These are phyloP conservation scores for Tirmania nivea DNA, from an alignment of 495 filamentous ascomycete species.

Conservation along the genomic window DNA sequence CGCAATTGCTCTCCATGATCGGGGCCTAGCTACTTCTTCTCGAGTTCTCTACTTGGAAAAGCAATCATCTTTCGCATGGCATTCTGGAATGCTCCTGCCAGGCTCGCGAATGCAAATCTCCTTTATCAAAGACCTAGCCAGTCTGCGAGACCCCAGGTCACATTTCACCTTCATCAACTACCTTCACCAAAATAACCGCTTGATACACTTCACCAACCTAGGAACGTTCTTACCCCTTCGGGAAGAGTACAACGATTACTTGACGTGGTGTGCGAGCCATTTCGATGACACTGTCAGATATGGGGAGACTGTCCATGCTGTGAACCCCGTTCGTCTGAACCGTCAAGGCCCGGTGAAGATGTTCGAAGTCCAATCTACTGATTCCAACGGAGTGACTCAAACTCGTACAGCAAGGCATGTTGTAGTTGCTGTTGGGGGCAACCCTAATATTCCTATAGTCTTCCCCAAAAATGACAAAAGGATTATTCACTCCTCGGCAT, in stretches of 20 bases:
- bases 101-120: conserved; percentile 94
- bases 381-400: conserved; percentile 30
- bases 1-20: conserved; percentile 70
- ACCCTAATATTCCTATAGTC: conserved; percentile 47
- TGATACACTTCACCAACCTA: conserved; percentile 77
- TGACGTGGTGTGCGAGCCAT: conserved; percentile 68
- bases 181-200: conserved; percentile 50
- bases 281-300: conserved; percentile 67
- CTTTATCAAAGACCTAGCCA: conserved; percentile 91
- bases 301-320: conserved; percentile 47
- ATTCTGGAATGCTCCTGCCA: conserved; percentile 82
- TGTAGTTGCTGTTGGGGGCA: conserved; percentile 66
- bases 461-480: conserved; percentile 38
- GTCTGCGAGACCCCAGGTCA: conserved; percentile 64
- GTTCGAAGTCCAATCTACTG: conserved; percentile 34
- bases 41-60: conserved; percentile 66
- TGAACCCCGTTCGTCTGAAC: conserved; percentile 27
- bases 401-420: conserved; percentile 50
- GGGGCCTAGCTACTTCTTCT: conserved; percentile 17
- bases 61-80: conserved; percentile 70
- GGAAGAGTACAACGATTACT: conserved; percentile 84
- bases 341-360: conserved; percentile 25
- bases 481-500: conserved; percentile 80
- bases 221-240: conserved; percentile 70
- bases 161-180: conserved; percentile 95